A percentile compares a stretch with the other conserved stretches of the same genome.
phyloP scores from a whole-genome alignment of 345 rosid genomes.

The Aegle marmelos region DNA sequence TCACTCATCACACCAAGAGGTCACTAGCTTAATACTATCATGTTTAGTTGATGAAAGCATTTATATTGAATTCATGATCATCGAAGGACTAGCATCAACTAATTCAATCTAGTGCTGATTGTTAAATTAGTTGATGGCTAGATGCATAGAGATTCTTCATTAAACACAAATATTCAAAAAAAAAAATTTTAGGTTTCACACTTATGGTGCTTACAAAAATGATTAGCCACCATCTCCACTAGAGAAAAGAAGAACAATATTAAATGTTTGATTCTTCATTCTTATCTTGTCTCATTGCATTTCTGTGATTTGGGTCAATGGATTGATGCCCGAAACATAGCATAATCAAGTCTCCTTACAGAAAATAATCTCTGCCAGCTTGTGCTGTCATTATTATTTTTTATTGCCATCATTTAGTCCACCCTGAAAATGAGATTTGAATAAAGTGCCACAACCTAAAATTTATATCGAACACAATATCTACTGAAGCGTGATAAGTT shows the following conservation, averaged over 20 bases:
- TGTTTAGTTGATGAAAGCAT: neutral
- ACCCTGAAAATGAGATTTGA: neutral
- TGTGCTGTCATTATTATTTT: slow-evolving; percentile 7
- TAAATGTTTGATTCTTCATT: neutral
- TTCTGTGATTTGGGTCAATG: neutral
- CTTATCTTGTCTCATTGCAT: neutral
- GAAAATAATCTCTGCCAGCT: slow-evolving; percentile 7
- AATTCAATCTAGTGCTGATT: neutral
- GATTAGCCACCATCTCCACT: slow-evolving; percentile 15
- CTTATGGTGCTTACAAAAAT: slow-evolving; percentile 1
- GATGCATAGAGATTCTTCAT: slow-evolving; percentile 17
- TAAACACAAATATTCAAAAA: neutral
- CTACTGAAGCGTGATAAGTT: neutral
- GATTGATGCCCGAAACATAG: neutral
- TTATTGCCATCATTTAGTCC: neutral
- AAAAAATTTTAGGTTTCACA: too few species aligned
- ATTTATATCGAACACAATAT: too few species aligned
- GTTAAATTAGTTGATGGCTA: neutral
- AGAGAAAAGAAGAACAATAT: neutral
- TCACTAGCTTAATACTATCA: neutral
- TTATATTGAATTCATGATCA: neutral
- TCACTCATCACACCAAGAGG: neutral
- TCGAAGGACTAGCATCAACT: neutral
- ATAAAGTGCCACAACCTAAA: neutral
- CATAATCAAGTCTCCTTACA: neutral